Conservation (phyloP, 2,329 filamentous ascomycete genomes). For the Cordyceps tenuipes region DNA sequence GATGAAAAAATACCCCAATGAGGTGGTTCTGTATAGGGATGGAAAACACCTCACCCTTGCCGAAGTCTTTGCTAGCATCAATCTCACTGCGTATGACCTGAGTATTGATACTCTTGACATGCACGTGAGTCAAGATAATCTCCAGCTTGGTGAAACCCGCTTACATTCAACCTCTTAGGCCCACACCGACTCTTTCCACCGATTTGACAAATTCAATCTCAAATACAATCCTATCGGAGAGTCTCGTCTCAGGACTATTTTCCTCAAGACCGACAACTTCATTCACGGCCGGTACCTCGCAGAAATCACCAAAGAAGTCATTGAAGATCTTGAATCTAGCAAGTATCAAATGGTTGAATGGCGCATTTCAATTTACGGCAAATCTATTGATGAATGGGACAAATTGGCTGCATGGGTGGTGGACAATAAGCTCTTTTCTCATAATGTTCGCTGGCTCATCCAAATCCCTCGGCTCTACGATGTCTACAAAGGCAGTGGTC, state of each 20-base stretch:
- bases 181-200: constrained; percentile 95
- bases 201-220: constrained; percentile 98
- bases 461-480: constrained; percentile 92
- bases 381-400: constrained; percentile 90
- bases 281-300: constrained; percentile 93
- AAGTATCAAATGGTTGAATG: constrained; percentile 99
- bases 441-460: constrained; percentile 94
- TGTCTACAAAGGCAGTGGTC: constrained; percentile 81
- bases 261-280: constrained; percentile 96
- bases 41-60: constrained; percentile 83
- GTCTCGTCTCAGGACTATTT: constrained; percentile 92
- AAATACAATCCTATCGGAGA: constrained; percentile 98
- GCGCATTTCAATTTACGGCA: constrained; percentile 96
- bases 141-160: background rate
- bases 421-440: constrained; percentile 95
- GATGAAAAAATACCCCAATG: constrained; percentile 96
- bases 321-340: constrained; percentile 92
- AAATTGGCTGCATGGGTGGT: constrained; percentile 96
- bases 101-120: constrained; percentile 98
- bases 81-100: constrained; percentile 91
- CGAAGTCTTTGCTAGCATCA: constrained; percentile 96
- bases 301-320: constrained; percentile 97
- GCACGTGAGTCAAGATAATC: constrained; percentile 58
- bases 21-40: constrained; percentile 86
- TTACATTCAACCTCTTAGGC: constrained; percentile 43